Evolutionary conservation across 2,329 filamentous ascomycete genomes (phyloP), one percentile per base, ranked within the genome.

Genomic region (Geosmithia flava): DNA sequence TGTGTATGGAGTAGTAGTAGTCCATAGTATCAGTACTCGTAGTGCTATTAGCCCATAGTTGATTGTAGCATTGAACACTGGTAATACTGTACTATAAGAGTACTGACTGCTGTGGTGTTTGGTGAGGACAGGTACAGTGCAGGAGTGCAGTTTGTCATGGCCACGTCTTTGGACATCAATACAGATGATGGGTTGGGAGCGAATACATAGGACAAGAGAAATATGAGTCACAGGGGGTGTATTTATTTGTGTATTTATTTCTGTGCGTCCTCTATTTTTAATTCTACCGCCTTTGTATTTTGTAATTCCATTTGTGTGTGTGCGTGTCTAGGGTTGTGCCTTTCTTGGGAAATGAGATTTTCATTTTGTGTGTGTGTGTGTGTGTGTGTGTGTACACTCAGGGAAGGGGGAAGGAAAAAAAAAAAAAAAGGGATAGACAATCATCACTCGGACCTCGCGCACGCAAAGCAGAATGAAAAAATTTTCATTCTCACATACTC

Each of bases 171-270:
- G 50, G 52, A 50, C 50, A 52, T 50, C 52, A 53, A 53, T 49
- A 53, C 52, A 52, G 50, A 47, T 44, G 45, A 42, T 46, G 23
- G 23, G 47, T 53, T 53, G 52, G 52, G 50, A 53, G 50, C 45
- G n/a, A 41, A 52, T 51, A 52, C 52, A 49, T 53, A 19, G 37
- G 41, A 43, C 13, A 8, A 16, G 3, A 11, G 41, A 10, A 19
- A 16, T 44, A 40, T 48, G 47, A 48, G 19, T 48, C 47, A 48
- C 23, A 47, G 20, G 46, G 40, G 29, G 46, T 46, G 23, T 17
- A 23, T 27, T 45, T 48, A 42, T 30, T 39, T 42, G 17, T 23
- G 37, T 10, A 19, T n/a, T 46, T 42, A 15, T 19, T 33, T 17
- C 42, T 50, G 16, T 47, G 42, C 43, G 45, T 37, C 47, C 46